Evolutionary conservation across 441 rosid species (phyloP), one percentile per base, ranked within the genome.

Genomic region (Brassica balearica): DNA sequence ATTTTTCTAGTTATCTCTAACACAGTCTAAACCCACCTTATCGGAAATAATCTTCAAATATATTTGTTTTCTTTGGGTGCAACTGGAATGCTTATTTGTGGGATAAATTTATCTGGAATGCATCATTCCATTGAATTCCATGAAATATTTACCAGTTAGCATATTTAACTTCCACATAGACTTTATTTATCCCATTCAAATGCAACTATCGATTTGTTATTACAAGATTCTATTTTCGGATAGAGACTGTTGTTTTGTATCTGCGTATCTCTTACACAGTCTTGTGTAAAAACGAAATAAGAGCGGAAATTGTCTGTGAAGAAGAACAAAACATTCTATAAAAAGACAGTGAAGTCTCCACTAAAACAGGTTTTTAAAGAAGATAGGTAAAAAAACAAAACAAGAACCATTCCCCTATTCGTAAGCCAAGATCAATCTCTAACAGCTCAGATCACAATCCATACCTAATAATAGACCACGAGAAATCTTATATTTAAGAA

Each of bases 321-420:
- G 27, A 6, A 25, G 48, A 9, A 67, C 56, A 23, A 79, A 79
- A 73, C 7, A 55, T 69, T 73, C 71, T 68, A 43, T 29, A 68
- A 63, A 73, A 19, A 51, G 74, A 79, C 78, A 53, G 14, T 68
- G n/a, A 79, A 61, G 60, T 62, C 67, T 73, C 78, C 82, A 79
- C 71, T 55, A 62, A 79, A 73, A 79, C 71, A 14, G 75, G 78
- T 51, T 73, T 63, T 63, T 73, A 25, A 78, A 72, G 46, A 41
- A 73, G 58, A 66, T 22, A 53, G 7, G 0, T 53, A 2, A 14
- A 63, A 7, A 68, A 19, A 7, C 8, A 27, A 64, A 60, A 22
- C 2, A 23, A 72, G 73, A 73, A 68, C 70, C 51, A 73, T 51
- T 68, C 7, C 62, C 81, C 81, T 22, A 78, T 78, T 78, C 77